Percentiles rank a stretch among this genome's conserved stretches.
Conservation (phyloP, 176 grass and related monocot species). For the Oryza meyeriana region DNA sequence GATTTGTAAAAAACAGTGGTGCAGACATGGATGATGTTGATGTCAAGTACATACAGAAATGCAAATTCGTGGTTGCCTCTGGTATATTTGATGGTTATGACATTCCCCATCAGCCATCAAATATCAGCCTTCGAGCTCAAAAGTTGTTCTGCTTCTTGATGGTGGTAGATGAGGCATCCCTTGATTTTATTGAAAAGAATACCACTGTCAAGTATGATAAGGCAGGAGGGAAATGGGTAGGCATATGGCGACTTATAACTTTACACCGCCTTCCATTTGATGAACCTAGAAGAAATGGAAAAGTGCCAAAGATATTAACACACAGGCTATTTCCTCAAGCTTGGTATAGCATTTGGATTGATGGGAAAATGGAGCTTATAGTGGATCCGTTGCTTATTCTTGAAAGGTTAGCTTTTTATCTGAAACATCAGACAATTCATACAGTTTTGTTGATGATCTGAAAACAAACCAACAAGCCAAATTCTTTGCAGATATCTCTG, state of each 20-base stretch:
- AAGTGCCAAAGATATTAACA: conserved; percentile 94
- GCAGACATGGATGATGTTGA: conserved; percentile 78
- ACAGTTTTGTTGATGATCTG: neutral
- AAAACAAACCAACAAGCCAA: neutral
- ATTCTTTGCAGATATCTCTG: conserved; percentile 73
- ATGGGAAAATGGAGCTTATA: conserved; percentile 99
- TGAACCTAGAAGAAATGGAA: conserved; percentile 97
- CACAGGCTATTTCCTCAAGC: conserved; percentile 93
- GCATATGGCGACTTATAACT: conserved; percentile 82
- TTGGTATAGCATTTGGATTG: conserved; percentile 98
- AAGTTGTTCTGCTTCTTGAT: conserved; percentile 98
- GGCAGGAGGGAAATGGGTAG: conserved; percentile 90
- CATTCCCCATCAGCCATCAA: conserved; percentile 83
- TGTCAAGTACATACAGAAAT: conserved; percentile 76
- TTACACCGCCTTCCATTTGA: conserved; percentile 77
- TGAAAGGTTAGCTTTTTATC: conserved; percentile 61
- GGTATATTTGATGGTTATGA: conserved; percentile 99
- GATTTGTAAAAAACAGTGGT: conserved; percentile 87
- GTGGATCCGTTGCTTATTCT: conserved; percentile 94
- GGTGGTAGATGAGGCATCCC: conserved; percentile 90
- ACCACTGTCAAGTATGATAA: conserved; percentile 55
- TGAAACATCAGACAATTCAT: neutral
- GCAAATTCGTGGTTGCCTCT: conserved; percentile 92
- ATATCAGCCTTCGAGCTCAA: conserved; percentile 74
- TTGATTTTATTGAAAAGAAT: conserved; percentile 93